phyloP scores from a whole-genome alignment of 179 eudicot genomes.

The Silene coronaria region DNA sequence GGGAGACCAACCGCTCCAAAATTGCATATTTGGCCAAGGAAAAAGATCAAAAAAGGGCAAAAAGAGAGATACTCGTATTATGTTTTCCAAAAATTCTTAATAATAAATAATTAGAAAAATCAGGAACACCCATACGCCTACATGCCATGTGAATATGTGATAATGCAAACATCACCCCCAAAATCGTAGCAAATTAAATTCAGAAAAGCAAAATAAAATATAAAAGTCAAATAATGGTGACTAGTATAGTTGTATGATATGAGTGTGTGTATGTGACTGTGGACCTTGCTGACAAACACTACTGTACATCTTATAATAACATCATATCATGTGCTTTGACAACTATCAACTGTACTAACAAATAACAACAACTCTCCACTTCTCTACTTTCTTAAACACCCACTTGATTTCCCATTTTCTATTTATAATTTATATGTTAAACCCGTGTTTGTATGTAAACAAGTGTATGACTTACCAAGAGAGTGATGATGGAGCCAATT shows the following conservation, averaged over 20 bases:
- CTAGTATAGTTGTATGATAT: conserved; percentile 2
- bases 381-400: too few species aligned
- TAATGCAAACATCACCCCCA: conserved; percentile 8
- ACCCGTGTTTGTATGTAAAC: too few species aligned
- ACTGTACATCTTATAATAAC: conserved; percentile 22
- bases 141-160: conserved; percentile 36
- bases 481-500: conserved; percentile 51
- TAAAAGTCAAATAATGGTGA: conserved; percentile 22
- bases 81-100: conserved; percentile 10
- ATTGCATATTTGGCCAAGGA: neutral
- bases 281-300: conserved; percentile 31
- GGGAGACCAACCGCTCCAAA: too few species aligned
- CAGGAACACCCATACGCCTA: conserved; percentile 29
- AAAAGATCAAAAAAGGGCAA: neutral
- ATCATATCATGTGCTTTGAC: conserved; percentile 34
- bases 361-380: too few species aligned
- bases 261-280: conserved; percentile 2
- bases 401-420: too few species aligned
- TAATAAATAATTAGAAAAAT: conserved; percentile 15
- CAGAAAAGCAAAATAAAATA: neutral
- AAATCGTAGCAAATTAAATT: neutral
- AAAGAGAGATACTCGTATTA: conserved; percentile 5
- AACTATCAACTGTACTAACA: conserved; percentile 25
- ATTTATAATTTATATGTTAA: too few species aligned
- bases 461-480: conserved; percentile 46